A percentile compares a stretch with the other conserved stretches of the same genome.
Conservation (phyloP, 306 rosid species). For the Comarum palustre region DNA sequence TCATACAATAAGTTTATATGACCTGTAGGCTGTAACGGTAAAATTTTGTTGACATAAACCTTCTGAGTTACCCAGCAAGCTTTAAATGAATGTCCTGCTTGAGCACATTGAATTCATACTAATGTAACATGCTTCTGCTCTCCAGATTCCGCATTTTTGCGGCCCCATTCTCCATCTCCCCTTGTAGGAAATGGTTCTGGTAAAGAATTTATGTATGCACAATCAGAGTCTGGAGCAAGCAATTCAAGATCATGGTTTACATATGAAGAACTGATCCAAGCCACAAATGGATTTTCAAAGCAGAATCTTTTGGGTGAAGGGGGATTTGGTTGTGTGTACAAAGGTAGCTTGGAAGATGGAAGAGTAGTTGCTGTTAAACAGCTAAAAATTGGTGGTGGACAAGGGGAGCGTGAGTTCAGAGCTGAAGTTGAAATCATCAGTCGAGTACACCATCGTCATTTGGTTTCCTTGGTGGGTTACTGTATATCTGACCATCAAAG, state of each 20-base stretch:
- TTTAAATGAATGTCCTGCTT: slow-evolving; percentile 14
- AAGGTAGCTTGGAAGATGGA: slow-evolving; percentile 75
- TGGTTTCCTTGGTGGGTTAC: slow-evolving; percentile 94
- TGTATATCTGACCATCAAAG: slow-evolving; percentile 88
- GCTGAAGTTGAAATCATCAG: slow-evolving; percentile 98
- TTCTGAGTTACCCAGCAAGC: slow-evolving; percentile 21
- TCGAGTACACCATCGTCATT: slow-evolving; percentile 95
- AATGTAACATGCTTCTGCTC: slow-evolving; percentile 30
- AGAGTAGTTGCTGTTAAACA: slow-evolving; percentile 95
- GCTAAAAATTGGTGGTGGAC: slow-evolving; percentile 85
- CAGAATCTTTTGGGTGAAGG: slow-evolving; percentile 88
- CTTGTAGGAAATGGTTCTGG: slow-evolving; percentile 48
- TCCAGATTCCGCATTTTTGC: slow-evolving; percentile 67
- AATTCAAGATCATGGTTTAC: slow-evolving; percentile 73
- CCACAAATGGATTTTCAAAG: slow-evolving; percentile 69
- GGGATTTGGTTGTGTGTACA: slow-evolving; percentile 98
- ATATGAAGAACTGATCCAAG: slow-evolving; percentile 77
- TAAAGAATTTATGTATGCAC: slow-evolving; percentile 52
- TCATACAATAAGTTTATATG: slow-evolving; percentile 3
- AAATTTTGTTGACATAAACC: background rate
- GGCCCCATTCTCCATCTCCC: slow-evolving; percentile 63
- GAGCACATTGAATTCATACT: slow-evolving; percentile 18
- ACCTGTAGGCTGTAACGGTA: background rate
- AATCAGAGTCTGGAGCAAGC: slow-evolving; percentile 64
- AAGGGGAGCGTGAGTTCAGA: slow-evolving; percentile 96